Evolutionary conservation across 2,329 filamentous ascomycete genomes (phyloP).

Genomic region (Colletotrichum cuscutae): DNA sequence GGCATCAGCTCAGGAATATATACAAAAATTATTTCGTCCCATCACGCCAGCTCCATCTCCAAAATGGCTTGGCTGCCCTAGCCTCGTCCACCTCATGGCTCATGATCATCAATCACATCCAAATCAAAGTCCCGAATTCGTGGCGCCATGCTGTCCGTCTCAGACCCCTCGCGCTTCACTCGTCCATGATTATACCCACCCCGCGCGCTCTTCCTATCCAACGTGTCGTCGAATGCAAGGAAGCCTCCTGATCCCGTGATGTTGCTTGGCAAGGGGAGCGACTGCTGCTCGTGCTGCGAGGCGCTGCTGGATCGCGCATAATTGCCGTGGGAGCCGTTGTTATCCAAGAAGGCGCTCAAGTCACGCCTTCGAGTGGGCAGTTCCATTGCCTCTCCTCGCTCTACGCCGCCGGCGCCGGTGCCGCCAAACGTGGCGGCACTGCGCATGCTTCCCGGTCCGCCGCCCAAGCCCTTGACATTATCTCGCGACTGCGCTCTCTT

Average conservation of each 20-base stretch:
- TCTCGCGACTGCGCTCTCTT: slow-evolving; percentile 34
- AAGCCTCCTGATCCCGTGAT: slow-evolving; percentile 35
- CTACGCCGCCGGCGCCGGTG: slow-evolving; percentile 34
- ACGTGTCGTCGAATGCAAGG: slow-evolving; percentile 39
- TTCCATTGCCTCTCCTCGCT: slow-evolving; percentile 41
- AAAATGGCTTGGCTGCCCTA: not conserved
- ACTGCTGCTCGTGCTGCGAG: slow-evolving; percentile 29
- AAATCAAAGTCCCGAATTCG: slow-evolving; percentile 51
- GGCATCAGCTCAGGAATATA: not conserved
- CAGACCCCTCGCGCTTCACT: slow-evolving; percentile 36
- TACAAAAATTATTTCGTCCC: slow-evolving; percentile 16
- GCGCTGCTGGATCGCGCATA: slow-evolving; percentile 33
- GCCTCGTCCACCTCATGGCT: slow-evolving; percentile 34
- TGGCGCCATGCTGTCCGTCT: slow-evolving; percentile 40
- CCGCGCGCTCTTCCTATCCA: slow-evolving; percentile 38
- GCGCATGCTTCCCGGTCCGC: slow-evolving; percentile 23
- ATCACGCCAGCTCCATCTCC: not conserved
- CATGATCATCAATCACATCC: slow-evolving; percentile 45
- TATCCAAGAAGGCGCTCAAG: slow-evolving; percentile 17
- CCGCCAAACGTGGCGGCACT: slow-evolving; percentile 32
- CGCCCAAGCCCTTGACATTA: slow-evolving; percentile 22
- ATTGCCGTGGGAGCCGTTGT: slow-evolving; percentile 20
- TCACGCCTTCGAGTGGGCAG: slow-evolving; percentile 35
- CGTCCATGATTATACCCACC: not conserved
- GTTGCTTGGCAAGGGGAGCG: slow-evolving; percentile 32